Evolutionary conservation across 169 alveolate species (phyloP), one percentile per base, ranked within the genome.

Genomic region (Haemoproteus tartakovskyi): DNA sequence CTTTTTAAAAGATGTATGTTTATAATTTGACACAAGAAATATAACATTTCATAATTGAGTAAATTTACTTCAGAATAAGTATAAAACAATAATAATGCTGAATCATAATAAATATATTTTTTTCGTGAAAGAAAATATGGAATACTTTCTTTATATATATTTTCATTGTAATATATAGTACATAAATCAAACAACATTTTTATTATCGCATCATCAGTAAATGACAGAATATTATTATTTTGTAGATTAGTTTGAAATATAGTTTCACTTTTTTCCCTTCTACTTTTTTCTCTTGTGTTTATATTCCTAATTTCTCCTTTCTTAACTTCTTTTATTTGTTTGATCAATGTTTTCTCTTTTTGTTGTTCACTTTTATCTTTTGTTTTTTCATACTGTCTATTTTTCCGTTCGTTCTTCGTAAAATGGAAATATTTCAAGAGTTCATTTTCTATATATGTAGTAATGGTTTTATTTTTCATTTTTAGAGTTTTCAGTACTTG

Each of bases 121-220:
- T 74, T 74, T 27, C 22, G 27, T 14, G 30, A 24, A 4, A 40
- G 74, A 74, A 74, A 74, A 48, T 56, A 60, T 24, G 27, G 60
- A 22, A 74, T 38, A 45, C 84, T 74, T 21, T 60, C 11, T 14
- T 18, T 41, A 38, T 74, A 74, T 26, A 74, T 60, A 74, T 56
- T 60, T 74, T 45, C 36, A 74, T 74, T 48, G 29, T 33, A 56
- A 26, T 74, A 74, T 45, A 43, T 56, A 11, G 84, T 74, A 40
- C 84, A 74, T 61, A 74, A 43, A 24, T 74, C 84, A 33, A 74
- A 74, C 40, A 74, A 18, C 16, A 74, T 40, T 43, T 74, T 74
- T 54, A 74, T 36, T 16, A 74, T 61, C 6, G 45, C 60, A 12
- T 24, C 27, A 45, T 64, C 57, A 29, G 16, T 22, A 48, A 14